Conservation (phyloP, 768 basidiomycete genomes). For the Auricularia cornea region DNA sequence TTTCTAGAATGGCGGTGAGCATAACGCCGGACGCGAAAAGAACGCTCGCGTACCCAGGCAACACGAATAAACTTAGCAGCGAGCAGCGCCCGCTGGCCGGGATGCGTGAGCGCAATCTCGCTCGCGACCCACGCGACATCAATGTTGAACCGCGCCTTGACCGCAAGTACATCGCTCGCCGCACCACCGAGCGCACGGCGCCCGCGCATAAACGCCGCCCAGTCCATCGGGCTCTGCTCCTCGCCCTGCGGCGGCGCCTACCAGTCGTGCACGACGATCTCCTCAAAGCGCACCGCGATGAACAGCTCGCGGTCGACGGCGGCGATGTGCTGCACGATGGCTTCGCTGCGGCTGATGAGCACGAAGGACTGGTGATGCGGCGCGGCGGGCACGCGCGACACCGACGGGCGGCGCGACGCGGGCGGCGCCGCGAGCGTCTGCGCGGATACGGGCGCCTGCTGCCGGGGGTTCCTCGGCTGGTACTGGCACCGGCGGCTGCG, state of each 20-base stretch:
- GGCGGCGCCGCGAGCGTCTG: conserved; percentile 12
- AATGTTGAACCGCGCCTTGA: conserved; percentile 78
- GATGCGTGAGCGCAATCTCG: conserved; percentile 71
- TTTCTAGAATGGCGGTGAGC: conserved; percentile 43
- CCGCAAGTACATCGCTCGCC: conserved; percentile 49
- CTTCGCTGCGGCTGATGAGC: conserved; percentile 49
- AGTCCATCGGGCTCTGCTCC: conserved; percentile 61
- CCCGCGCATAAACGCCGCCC: conserved; percentile 68
- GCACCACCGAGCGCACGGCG: conserved; percentile 45
- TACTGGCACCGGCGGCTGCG: background rate
- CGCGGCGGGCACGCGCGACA: conserved; percentile 18
- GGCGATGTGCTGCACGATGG: conserved; percentile 67
- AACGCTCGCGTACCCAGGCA: conserved; percentile 56
- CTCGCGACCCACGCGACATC: conserved; percentile 72
- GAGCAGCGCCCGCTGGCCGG: conserved; percentile 52
- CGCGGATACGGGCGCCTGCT: conserved; percentile 14
- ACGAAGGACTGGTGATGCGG: conserved; percentile 68
- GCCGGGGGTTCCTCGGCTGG: conserved; percentile 14
- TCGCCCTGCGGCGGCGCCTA: conserved; percentile 43
- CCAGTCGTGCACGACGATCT: conserved; percentile 65
- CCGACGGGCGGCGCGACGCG: conserved; percentile 11
- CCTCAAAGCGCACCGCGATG: conserved; percentile 77
- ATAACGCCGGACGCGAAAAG: background rate
- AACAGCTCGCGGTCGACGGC: conserved; percentile 88
- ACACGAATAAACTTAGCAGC: conserved; percentile 77